Evolutionary conservation across 139 green algal species (phyloP), one percentile per base, ranked within the genome.

Genomic region (Chlorella vulgaris): DNA sequence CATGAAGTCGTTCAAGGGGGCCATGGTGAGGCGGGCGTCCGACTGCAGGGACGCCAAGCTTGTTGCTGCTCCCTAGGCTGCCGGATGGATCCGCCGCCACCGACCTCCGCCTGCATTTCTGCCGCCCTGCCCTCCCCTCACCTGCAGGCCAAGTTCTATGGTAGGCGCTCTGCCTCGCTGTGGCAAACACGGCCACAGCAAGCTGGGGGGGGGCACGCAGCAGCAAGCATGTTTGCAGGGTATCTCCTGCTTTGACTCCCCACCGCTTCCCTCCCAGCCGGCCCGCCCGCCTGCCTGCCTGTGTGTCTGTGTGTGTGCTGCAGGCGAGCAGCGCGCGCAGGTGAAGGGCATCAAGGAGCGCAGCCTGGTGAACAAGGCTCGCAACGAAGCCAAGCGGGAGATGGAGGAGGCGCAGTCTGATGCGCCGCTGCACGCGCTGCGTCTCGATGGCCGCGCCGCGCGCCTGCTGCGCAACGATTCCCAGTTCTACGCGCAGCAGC

Each of bases 391-490:
- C 3, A 63, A 74, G 65, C 24, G 66, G 65, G 77, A 83, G 77
- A 55, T 77, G 65, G 77, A 76, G 69, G 79, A 79, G 38, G 80
- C 47, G 4, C 55, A 78, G 78, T 26, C 82, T 0, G 90, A 93
- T 38, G 70, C 90, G 60, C 91, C 92, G 4, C 31, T 93, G 22
- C 89, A 96, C 74, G 73, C 87, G 50, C 81, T 96, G n/a, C 77
- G 84, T 29, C 53, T 94, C 0, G 90, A 93, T 6, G 92, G 91
- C 35, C 89, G 88, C 7, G 74, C 88, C 7, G 86, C 77, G 74
- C 88, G 85, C 24, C 65, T 94, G 6, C 24, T 84, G 7, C 66
- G 76, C 8, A 92, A 86, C 40, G 69, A 83, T 1, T 88, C 94
- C 28, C 71, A 88, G 26, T 88, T 91, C 39, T 40, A 85, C 0